Evolutionary conservation across 169 alveolate genomes (phyloP), one percentile per base, ranked within the genome.

Genomic region (Plasmodium gonderi): DNA sequence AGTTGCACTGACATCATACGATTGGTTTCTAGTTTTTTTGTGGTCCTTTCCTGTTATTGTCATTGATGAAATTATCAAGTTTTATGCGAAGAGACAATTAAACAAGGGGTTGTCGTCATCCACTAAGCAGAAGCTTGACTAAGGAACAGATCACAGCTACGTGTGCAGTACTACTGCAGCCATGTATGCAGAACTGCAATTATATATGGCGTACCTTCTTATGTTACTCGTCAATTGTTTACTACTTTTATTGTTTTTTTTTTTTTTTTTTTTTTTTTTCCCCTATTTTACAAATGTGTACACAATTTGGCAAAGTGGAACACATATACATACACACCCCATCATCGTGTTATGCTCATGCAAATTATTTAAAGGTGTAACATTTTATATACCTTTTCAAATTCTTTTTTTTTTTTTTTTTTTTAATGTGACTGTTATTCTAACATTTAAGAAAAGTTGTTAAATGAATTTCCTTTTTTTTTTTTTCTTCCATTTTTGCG

Each of bases 11-110:
- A 96, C 96, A 33, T 51, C 80, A 85, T 94, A 96, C 79, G 99
- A 99, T 91, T 99, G 99, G 99, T 44, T 95, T 5, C 92, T 98
- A 40, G 99, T 99, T n/a, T 78, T 98, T 51, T 95, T 96, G 9
- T 99, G 99, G 96, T 98, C 99, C 8, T 94, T 97, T 76, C 99
- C 99, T n/a, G 99, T 99, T 26, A 97, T 98, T 33, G 45, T 99
- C 60, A 96, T 99, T 40, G 99, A 99, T 93, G 99, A 99, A 83
- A 77, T 98, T 12, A 98, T 99, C 54, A 99, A 99, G 92, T 91
- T 97, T 82, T 87, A 98, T 82, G 98, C 99, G 14, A 97, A 99
- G 80, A 77, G 79, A 64, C 79, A 83, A 29, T 31, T 83, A 42
- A 72, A 83, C 33, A 36, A 49, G 42, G 92, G 64, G 40, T 49